These are phyloP conservation scores for Amesomyces nigricolor DNA, from an alignment of 2,329 filamentous ascomycete genomes.

Conservation along the genomic window DNA sequence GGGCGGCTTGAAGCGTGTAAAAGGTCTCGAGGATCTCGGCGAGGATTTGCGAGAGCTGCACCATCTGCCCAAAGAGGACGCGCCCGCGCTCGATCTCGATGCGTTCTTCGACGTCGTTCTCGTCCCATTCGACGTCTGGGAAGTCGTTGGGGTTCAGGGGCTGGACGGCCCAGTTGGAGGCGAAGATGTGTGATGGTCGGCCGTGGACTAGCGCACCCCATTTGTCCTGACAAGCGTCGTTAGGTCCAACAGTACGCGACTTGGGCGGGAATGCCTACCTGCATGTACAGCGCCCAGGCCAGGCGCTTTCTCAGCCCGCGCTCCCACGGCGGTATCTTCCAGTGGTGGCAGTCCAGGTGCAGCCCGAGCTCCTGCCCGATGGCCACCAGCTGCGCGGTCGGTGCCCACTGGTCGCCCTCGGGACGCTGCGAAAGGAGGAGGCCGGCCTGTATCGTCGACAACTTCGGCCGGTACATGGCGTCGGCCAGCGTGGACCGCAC, in stretches of 20 bases:
- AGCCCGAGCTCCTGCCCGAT: conserved; percentile 82
- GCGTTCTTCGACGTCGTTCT: conserved; percentile 55
- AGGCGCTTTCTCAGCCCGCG: conserved; percentile 77
- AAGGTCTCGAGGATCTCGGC: conserved; percentile 78
- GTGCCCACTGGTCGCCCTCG: conserved; percentile 73
- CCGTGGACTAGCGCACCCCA: conserved; percentile 85
- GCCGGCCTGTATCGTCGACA: conserved; percentile 74
- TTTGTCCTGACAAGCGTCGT: conserved; percentile 66
- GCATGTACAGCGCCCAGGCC: conserved; percentile 73
- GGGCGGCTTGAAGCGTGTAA: conserved; percentile 72
- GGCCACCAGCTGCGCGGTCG: conserved; percentile 82
- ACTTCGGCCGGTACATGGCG: conserved; percentile 74
- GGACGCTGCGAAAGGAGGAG: conserved; percentile 68
- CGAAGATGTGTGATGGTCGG: conserved; percentile 69
- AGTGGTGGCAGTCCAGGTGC: conserved; percentile 78
- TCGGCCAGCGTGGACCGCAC: conserved; percentile 60
- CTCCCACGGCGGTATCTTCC: conserved; percentile 87
- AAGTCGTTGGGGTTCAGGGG: conserved; percentile 63
- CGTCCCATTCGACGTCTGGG: conserved; percentile 63
- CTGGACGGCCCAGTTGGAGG: conserved; percentile 70
- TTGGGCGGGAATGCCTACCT: conserved; percentile 9
- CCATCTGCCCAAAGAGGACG: conserved; percentile 68
- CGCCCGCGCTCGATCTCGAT: conserved; percentile 62
- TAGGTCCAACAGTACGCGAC: neutral
- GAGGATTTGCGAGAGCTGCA: conserved; percentile 68